A percentile compares a stretch with the other conserved stretches of the same genome.
phyloP scores from a whole-genome alignment of 306 rosid species.

The Potentilla sterilis region DNA sequence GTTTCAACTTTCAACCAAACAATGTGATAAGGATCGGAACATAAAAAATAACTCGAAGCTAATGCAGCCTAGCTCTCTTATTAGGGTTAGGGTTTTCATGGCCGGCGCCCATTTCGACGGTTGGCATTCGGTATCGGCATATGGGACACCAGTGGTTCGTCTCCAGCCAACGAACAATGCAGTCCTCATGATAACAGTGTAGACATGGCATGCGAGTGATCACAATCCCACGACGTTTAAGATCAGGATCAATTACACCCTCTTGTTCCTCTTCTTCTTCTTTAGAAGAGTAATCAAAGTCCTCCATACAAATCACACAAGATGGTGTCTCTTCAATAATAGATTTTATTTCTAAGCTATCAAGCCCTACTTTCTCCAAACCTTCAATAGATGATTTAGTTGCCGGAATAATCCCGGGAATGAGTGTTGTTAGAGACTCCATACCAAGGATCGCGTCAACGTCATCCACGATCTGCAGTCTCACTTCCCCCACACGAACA shows the following conservation, averaged over 20 bases:
- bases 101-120: background rate
- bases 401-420: background rate
- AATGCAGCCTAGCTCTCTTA: background rate
- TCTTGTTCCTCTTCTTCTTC: background rate
- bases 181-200: background rate
- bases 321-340: background rate
- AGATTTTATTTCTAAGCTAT: background rate
- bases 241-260: background rate
- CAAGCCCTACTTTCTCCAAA: too few relatives aligned
- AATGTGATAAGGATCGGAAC: too few relatives aligned
- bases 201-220: background rate
- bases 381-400: background rate
- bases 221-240: background rate
- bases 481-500: background rate
- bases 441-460: too few relatives aligned
- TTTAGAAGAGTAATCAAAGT: background rate
- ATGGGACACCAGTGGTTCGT: background rate
- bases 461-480: background rate
- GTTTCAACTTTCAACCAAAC: too few relatives aligned
- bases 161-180: background rate
- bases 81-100: background rate
- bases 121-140: background rate
- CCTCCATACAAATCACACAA: background rate
- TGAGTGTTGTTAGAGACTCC: background rate
- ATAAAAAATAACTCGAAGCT: too few relatives aligned